Evolutionary conservation across 1,284 basidiomycete genomes (phyloP).

Genomic region (Xerocomus minutiporus): DNA sequence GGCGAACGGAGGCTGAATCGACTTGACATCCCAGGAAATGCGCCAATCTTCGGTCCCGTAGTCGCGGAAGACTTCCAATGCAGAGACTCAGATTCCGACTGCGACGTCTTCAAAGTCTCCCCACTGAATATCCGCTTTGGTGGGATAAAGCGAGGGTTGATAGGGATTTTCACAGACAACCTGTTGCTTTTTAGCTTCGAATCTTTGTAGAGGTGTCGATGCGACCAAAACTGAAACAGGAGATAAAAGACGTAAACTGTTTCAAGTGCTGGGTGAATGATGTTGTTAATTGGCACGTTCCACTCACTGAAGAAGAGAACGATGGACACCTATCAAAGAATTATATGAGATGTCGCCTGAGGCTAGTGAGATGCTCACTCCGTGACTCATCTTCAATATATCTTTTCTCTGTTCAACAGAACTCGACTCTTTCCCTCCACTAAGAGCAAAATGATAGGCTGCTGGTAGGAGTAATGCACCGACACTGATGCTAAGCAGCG

Average conservation of each 20-base stretch:
- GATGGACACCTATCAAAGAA: conserved; percentile 49
- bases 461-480: conserved; percentile 78
- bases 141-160: conserved; percentile 30
- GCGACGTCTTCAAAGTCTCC: conserved; percentile 18
- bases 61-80: conserved; percentile 14
- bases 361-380: conserved; percentile 46
- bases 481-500: conserved; percentile 75
- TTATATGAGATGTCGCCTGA: background rate
- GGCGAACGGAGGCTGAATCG: conserved; percentile 19
- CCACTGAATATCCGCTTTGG: conserved; percentile 25
- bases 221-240: conserved; percentile 85
- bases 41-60: conserved; percentile 11
- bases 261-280: conserved; percentile 4
- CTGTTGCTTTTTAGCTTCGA: conserved; percentile 41
- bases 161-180: conserved; percentile 36
- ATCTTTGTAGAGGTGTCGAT: conserved; percentile 75
- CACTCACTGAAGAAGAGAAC: conserved; percentile 66
- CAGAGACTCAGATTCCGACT: conserved; percentile 23
- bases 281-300: background rate
- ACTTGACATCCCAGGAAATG: conserved; percentile 7
- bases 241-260: conserved; percentile 73
- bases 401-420: conserved; percentile 44
- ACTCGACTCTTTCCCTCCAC: conserved; percentile 33
- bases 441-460: conserved; percentile 65
- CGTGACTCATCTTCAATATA: conserved; percentile 81